Evolutionary conservation across 2,329 filamentous ascomycete genomes (phyloP), one percentile per base, ranked within the genome.

Genomic region (Curvularia verruculosa): DNA sequence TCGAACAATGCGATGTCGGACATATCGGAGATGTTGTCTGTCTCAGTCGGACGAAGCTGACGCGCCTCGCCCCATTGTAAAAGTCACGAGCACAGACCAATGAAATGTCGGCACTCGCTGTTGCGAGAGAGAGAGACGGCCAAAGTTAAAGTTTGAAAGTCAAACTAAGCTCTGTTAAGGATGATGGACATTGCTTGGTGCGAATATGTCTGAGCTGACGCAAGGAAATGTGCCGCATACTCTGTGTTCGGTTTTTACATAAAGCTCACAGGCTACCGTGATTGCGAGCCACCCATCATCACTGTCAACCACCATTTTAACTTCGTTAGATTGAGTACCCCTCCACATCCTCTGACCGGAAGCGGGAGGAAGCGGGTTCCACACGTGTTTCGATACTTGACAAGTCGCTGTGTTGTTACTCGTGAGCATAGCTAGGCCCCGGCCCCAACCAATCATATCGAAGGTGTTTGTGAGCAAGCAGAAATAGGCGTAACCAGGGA

Each of bases 391-490:
- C 40, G 21, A 43, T n/a, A n/a, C 40, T 43, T 43, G 40, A n/a
- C 23, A 43, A 43, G 40, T n/a, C 28, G 23, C 45, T 43, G 37
- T n/a, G 40, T 40, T 53, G 51, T 46, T 31, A 44, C 43, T 46
- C 28, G 43, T 55, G 49, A 63, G 54, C 51, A 36, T 13, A 46
- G 49, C 13, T 29, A 19, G 31, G n/a, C 34, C 18, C 12, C 10
- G 7, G 39, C 45, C 13, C 43, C 47, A 57, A 58, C 66, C 66
- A 69, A 69, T 61, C 56, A 64, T 46, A 48, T 34, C 56, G 45
- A 41, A 49, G 54, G 52, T 59, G 67, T 60, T 68, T 65, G 61
- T 67, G 65, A 66, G 63, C 63, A 60, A 45, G 39, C 39, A 28
- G 29, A 49, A 57, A 49, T 34, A 43, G 39, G 54, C 54, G 39